phyloP scores from a whole-genome alignment of 1,139 yeast species.

The Yamadazyma oceani region DNA sequence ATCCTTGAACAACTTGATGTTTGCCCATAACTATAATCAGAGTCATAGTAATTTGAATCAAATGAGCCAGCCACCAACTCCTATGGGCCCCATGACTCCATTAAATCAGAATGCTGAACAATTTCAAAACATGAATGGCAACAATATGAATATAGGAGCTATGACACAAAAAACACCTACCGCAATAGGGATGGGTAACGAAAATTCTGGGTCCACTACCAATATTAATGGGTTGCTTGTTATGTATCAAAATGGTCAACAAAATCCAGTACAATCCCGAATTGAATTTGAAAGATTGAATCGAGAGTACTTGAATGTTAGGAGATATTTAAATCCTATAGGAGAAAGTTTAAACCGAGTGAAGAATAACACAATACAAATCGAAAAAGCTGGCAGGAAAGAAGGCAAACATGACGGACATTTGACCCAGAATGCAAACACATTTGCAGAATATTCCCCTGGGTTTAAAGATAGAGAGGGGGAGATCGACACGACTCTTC shows the following conservation, averaged over 20 bases:
- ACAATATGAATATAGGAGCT: not conserved
- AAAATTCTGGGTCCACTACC: conserved; percentile 14
- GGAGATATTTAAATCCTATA: conserved; percentile 70
- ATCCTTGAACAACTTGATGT: conserved; percentile 50
- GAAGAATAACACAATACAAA: conserved; percentile 21
- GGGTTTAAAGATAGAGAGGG: conserved; percentile 32
- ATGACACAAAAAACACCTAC: conserved; percentile 3
- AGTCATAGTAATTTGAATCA: conserved; percentile 28
- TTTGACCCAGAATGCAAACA: conserved; percentile 23
- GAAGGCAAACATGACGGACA: conserved; percentile 11
- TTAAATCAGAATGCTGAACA: not conserved
- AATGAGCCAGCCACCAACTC: conserved; percentile 11
- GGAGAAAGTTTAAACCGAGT: conserved; percentile 59
- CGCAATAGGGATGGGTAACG: conserved; percentile 6
- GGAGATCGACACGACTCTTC: conserved; percentile 27
- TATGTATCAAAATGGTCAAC: conserved; percentile 35
- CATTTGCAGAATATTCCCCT: conserved; percentile 38
- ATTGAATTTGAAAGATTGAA: conserved; percentile 76
- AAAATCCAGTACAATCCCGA: conserved; percentile 59
- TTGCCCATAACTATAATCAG: conserved; percentile 34
- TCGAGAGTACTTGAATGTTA: conserved; percentile 67
- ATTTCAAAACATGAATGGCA: conserved; percentile 6
- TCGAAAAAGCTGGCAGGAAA: conserved; percentile 24
- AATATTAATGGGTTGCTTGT: conserved; percentile 34
- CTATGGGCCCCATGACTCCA: conserved; percentile 10